Percentiles rank a stretch among this genome's conserved stretches.
These are phyloP conservation scores for Camillea tinctor DNA, from an alignment of 2,329 filamentous ascomycete genomes.

Conservation along the genomic window DNA sequence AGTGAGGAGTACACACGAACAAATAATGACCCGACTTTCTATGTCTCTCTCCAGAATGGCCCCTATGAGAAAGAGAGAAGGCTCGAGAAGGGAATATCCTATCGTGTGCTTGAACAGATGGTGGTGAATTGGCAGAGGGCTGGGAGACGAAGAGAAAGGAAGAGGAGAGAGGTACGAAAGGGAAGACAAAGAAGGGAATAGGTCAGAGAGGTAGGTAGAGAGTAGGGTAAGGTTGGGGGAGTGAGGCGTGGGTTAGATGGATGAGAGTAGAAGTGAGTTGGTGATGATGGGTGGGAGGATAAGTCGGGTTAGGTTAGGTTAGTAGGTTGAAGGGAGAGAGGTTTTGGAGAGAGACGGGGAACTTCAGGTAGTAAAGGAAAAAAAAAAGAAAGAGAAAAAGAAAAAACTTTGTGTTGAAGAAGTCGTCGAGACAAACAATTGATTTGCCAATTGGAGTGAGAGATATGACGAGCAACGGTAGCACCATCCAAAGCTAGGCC, in stretches of 20 bases:
- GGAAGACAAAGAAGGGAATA: constrained; percentile 21
- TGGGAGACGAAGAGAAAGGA: constrained; percentile 12
- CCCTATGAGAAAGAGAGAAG: constrained; percentile 27
- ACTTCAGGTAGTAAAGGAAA: too few species aligned
- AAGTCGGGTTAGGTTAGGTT: neutral
- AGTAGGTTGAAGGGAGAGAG: neutral
- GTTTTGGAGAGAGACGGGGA: too few species aligned
- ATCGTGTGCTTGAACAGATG: neutral
- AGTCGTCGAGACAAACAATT: neutral
- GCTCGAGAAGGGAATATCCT: neutral
- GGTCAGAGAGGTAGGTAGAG: constrained; percentile 14
- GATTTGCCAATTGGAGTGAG: constrained; percentile 18
- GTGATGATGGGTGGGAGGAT: neutral
- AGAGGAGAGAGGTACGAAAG: constrained; percentile 20
- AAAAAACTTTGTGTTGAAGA: neutral
- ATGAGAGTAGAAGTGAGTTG: constrained; percentile 1
- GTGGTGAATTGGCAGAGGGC: neutral
- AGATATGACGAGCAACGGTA: constrained; percentile 18
- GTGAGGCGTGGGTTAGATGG: constrained; percentile 12
- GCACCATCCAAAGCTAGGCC: constrained; percentile 23
- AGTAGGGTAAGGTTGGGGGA: constrained; percentile 10
- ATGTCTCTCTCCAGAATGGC: constrained; percentile 12
- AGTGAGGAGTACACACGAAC: constrained; percentile 4
- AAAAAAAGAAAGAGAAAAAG: too few species aligned
- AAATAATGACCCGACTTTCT: neutral